Conservation (phyloP, 768 basidiomycete species). For the Mycena maculata region DNA sequence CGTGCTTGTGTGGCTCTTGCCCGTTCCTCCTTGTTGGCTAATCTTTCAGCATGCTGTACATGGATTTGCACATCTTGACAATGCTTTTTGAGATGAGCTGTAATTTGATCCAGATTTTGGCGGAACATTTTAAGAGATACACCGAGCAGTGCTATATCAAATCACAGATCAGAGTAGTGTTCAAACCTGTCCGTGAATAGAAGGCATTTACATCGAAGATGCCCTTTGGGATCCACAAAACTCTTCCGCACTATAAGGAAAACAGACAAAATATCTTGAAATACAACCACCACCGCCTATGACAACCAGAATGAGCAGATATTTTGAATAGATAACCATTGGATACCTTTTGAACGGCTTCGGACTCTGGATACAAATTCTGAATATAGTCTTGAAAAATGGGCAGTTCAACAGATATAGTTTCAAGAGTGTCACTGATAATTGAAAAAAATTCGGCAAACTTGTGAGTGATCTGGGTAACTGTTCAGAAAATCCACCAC, state of each 20-base stretch:
- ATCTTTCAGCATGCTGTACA: slow-evolving; percentile 23
- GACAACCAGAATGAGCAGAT: neutral
- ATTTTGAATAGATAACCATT: neutral
- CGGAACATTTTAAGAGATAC: slow-evolving; percentile 3
- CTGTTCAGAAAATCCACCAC: neutral
- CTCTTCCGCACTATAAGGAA: slow-evolving; percentile 10
- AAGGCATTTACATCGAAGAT: neutral
- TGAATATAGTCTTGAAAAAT: slow-evolving; percentile 27
- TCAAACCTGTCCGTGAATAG: too few species aligned
- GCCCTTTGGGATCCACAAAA: slow-evolving; percentile 16
- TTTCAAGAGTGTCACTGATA: slow-evolving; percentile 27
- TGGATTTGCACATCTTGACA: slow-evolving; percentile 14
- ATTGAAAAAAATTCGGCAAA: slow-evolving; percentile 23
- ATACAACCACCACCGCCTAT: slow-evolving; percentile 17
- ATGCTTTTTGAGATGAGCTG: slow-evolving; percentile 23
- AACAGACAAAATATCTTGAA: slow-evolving; percentile 22
- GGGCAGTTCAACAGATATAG: slow-evolving; percentile 27
- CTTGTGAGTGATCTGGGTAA: slow-evolving; percentile 16
- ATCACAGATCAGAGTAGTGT: too few species aligned
- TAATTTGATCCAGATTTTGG: slow-evolving; percentile 11
- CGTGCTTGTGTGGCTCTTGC: neutral
- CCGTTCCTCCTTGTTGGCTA: slow-evolving; percentile 16
- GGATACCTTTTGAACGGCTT: slow-evolving; percentile 19
- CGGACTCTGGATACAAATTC: slow-evolving; percentile 15
- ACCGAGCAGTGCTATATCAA: neutral